Base-by-base conservation (phyloP, 2,329 filamentous ascomycete genomes). In the Colletotrichum orchidophilum region DNA sequence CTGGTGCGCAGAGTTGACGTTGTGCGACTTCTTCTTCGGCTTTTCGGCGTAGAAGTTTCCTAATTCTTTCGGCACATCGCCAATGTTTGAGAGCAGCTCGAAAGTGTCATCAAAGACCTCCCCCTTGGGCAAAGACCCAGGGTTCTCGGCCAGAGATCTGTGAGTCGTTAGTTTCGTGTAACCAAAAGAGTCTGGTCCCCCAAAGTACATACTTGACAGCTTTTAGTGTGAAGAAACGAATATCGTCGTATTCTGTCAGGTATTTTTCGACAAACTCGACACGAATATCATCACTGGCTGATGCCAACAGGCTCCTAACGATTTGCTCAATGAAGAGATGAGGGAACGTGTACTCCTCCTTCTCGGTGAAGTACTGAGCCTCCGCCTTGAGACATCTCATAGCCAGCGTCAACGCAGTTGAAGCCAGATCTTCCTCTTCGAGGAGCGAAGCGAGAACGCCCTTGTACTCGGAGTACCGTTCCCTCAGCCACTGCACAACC, bases 381-480 rank as follows among this genome's bases (percentile, higher is more conserved):
- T 97, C 94, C 61, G 93, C 92, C 83, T 97, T 96, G 74, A 97
- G 83, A 58, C 97, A 81, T 66, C 93, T 91, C 95, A 98, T 97
- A 67, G 91, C 88, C 59, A 98, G 83, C 0, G 92, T 94, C 76
- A 98, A 82, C 12, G 90, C 92, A 18, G 93, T 93, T 53, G 88
- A 86, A 73, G 94, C 90, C n/a, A 90, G 82, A 4, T 88, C 84
- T 71, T 92, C 88, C 13, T 89, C 87, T 66, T 83, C 82, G 55
- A 98, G 83, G 74, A 94, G 86, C 3, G 81, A 80, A 31, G 92
- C 76, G 50, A 98, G 82, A 3, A 87, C 81, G 31, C 84, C 81
- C 77, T 92, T 90, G 79, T 94, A 97, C 75, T 95, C 92, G 7
- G 86, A 84, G 75, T 94, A 90, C 74, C 92, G 88, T 74, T 92